These are phyloP conservation scores for Acacia concinna DNA, from an alignment of 331 rosid genomes.

Conservation along the genomic window DNA sequence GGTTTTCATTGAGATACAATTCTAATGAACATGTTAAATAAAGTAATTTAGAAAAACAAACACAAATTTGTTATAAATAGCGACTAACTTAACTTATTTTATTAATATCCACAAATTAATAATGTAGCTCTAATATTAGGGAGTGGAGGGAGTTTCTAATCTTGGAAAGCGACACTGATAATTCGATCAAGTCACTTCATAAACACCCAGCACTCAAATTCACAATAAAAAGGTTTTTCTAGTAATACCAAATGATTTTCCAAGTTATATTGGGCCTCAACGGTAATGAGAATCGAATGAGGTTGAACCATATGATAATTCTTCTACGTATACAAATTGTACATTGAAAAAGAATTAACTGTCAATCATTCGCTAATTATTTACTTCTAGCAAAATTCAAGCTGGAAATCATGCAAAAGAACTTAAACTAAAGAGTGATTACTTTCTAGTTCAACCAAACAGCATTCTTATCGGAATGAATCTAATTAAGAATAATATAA, in stretches of 20 bases:
- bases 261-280: neutral
- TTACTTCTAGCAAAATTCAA: neutral
- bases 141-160: too few species aligned
- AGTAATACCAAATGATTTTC: neutral
- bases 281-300: neutral
- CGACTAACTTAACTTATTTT: too few species aligned
- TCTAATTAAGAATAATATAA: neutral
- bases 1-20: too few species aligned
- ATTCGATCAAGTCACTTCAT: neutral
- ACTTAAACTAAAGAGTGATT: neutral
- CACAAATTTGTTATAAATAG: too few species aligned
- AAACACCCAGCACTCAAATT: neutral
- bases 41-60: too few species aligned
- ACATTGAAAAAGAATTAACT: neutral
- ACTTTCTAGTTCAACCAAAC: neutral
- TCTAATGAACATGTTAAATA: too few species aligned
- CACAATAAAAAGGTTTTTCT: neutral
- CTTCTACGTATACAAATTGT: neutral
- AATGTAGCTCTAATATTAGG: too few species aligned
- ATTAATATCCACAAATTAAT: too few species aligned
- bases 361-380: neutral
- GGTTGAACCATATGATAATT: neutral
- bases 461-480: neutral
- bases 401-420: neutral
- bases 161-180: too few species aligned